phyloP scores from a whole-genome alignment of 371 early-diverging fungal species.

The Furculomyces boomerangus region DNA sequence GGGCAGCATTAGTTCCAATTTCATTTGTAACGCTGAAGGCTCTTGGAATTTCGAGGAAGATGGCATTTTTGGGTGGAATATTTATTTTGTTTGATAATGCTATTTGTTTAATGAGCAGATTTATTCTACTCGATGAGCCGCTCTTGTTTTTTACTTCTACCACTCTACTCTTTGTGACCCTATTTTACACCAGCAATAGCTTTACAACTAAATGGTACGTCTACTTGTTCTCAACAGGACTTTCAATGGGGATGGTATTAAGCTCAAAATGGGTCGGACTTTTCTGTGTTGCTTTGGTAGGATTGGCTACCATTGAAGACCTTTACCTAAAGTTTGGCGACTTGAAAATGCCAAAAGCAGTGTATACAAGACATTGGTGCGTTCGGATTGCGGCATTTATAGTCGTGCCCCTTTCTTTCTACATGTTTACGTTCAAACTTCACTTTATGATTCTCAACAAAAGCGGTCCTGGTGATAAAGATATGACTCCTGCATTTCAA shows the following conservation, averaged over 20 bases:
- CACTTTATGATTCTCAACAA: conserved; percentile 85
- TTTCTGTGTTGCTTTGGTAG: conserved; percentile 90
- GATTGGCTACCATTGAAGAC: conserved; percentile 85
- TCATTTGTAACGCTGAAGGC: conserved; percentile 79
- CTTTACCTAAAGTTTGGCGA: conserved; percentile 88
- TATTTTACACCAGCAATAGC: conserved; percentile 43
- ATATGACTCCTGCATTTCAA: conserved; percentile 98
- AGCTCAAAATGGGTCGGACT: conserved; percentile 99
- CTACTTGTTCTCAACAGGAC: conserved; percentile 78
- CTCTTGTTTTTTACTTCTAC: conserved; percentile 83
- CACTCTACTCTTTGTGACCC: conserved; percentile 55
- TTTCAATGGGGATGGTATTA: conserved; percentile 73
- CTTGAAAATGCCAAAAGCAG: conserved; percentile 38
- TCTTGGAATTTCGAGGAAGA: conserved; percentile 40
- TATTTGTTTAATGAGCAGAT: conserved; percentile 72
- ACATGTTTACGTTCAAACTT: conserved; percentile 66
- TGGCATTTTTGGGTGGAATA: conserved; percentile 47
- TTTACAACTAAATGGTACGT: conserved; percentile 73
- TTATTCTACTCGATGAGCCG: conserved; percentile 96
- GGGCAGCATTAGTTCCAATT: conserved; percentile 82
- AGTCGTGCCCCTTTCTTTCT: conserved; percentile 68
- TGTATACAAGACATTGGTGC: conserved; percentile 56
- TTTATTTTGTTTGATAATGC: conserved; percentile 82
- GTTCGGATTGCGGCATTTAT: conserved; percentile 69
- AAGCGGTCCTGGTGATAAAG: conserved; percentile 92